Evolutionary conservation across 106 monocot species (phyloP).

Genomic region (Acanthochlamys bracteata): DNA sequence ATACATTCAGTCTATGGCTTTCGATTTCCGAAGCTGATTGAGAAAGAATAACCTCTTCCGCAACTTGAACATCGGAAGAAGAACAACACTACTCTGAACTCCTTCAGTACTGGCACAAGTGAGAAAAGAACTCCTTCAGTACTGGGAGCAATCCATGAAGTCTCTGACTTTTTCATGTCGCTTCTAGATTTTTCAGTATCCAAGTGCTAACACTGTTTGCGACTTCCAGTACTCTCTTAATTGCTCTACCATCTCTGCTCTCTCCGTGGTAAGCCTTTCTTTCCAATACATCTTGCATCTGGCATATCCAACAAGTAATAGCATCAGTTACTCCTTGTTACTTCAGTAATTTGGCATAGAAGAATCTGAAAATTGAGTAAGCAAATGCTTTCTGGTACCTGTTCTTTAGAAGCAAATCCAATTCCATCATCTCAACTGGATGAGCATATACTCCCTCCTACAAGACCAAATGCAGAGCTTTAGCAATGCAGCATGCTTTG

Average conservation of each 20-base stretch:
- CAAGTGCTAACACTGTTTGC: constrained; percentile 39
- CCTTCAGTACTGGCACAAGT: no score
- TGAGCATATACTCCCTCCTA: constrained; percentile 47
- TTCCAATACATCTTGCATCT: constrained; percentile 65
- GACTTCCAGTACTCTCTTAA: constrained; percentile 49
- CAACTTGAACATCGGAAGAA: no score
- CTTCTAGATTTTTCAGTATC: constrained; percentile 15
- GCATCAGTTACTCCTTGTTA: neutral
- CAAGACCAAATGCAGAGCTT: neutral
- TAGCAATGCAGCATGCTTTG: no score
- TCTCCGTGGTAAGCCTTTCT: constrained; percentile 48
- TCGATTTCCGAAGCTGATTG: no score
- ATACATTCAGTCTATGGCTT: no score
- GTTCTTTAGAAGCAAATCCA: constrained; percentile 53
- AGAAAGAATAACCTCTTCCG: no score
- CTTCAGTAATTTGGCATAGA: neutral
- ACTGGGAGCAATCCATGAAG: no score
- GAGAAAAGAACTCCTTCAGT: no score
- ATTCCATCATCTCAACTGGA: constrained; percentile 53
- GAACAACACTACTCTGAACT: no score
- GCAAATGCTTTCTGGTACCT: constrained; percentile 23
- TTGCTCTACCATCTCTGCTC: constrained; percentile 60
- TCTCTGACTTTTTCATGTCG: no score
- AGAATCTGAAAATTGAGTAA: neutral
- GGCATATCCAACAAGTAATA: neutral